These are phyloP conservation scores for Aspergillus aculeatinus DNA, from an alignment of 2,329 filamentous ascomycete genomes.

Conservation along the genomic window DNA sequence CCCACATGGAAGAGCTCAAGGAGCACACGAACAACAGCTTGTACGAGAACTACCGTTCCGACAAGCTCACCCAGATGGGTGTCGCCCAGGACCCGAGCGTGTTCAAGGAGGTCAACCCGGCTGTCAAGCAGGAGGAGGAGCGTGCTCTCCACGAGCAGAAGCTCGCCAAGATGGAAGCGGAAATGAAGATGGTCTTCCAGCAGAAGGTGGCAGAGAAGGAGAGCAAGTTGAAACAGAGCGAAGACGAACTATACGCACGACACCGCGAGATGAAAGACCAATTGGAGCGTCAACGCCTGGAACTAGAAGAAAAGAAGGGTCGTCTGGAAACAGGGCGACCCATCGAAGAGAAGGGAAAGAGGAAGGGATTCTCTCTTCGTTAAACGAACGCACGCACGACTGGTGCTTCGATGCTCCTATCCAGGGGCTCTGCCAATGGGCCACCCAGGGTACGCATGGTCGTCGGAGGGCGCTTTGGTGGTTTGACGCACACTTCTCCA, in stretches of 20 bases:
- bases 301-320: constrained; percentile 97
- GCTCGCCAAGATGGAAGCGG: constrained; percentile 99
- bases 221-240: constrained; percentile 98
- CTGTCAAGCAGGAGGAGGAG: constrained; percentile 99
- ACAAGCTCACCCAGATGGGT: constrained; percentile 98
- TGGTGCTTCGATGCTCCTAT: constrained; percentile 14
- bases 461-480: constrained; percentile 21
- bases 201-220: constrained; percentile 99
- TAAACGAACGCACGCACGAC: constrained; percentile 50
- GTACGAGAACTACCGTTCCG: constrained; percentile 99
- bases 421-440: constrained; percentile 17
- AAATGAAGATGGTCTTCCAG: constrained; percentile 99
- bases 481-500: constrained; percentile 27
- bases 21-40: constrained; percentile 99
- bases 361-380: constrained; percentile 98
- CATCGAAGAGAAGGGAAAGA: constrained; percentile 96
- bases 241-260: constrained; percentile 96
- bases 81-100: constrained; percentile 97
- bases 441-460: constrained; percentile 22
- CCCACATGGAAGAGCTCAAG: constrained; percentile 99
- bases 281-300: constrained; percentile 87
- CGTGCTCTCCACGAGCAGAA: constrained; percentile 98
- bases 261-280: constrained; percentile 99
- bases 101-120: constrained; percentile 99
- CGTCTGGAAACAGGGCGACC: constrained; percentile 93